Conservation (phyloP, 768 basidiomycete genomes). For the Trametes punicea region DNA sequence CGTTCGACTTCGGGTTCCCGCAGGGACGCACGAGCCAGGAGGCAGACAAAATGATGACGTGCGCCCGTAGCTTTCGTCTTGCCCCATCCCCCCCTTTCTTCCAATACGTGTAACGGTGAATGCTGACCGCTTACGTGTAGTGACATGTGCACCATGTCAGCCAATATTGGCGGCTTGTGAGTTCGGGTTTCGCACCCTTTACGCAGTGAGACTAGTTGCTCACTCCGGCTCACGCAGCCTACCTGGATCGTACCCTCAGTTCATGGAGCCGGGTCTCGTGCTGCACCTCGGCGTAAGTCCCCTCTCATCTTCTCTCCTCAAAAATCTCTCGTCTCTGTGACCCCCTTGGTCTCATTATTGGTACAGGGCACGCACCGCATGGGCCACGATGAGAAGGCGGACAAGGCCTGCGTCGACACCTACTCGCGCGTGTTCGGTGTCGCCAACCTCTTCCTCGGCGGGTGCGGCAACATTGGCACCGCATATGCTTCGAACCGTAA, state of each 20-base stretch:
- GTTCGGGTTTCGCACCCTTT: not conserved
- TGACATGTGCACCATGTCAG: constrained; percentile 31
- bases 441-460: constrained; percentile 34
- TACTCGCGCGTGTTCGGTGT: constrained; percentile 26
- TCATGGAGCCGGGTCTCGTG: constrained; percentile 29
- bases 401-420: constrained; percentile 25
- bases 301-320: not conserved
- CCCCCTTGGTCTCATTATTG: no score
- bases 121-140: not conserved
- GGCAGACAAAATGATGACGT: constrained; percentile 26
- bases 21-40: constrained; percentile 11
- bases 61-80: not conserved
- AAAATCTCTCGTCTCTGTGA: not conserved
- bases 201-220: not conserved
- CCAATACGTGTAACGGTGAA: not conserved
- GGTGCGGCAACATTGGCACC: constrained; percentile 12
- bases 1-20: constrained; percentile 25
- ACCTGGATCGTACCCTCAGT: constrained; percentile 34
- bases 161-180: constrained; percentile 29
- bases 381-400: constrained; percentile 19
- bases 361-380: constrained; percentile 3
- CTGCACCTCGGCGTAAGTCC: constrained; percentile 20
- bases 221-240: constrained; percentile 7
- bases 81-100: not conserved
- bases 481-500: constrained; percentile 2